Base-by-base conservation (phyloP, 139 green algal genomes). In the Chlorella vulgaris region DNA sequence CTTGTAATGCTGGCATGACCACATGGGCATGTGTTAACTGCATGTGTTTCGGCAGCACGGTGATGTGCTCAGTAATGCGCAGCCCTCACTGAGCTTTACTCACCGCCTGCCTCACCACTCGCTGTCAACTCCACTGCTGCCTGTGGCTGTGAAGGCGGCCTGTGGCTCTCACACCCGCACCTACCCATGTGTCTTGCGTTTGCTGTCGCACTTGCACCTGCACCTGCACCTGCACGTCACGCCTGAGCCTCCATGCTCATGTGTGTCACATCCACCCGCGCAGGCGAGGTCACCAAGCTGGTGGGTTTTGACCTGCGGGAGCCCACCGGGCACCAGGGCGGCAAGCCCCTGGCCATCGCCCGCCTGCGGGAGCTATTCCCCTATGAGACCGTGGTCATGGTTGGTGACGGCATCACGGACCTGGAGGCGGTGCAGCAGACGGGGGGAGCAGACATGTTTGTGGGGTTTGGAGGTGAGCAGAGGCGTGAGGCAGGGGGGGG, bases 331-430 rank as follows among this genome's bases (percentile, higher is more conserved):
- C 83, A 86, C 80, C 92, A 95, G 87, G 74, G 86, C 65, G 91
- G 89, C 86, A 93, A 93, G 86, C 78, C 78, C 4, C 31, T 38
- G 2, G 83, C 80, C 53, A 87, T 87, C n/a, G 79, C 68, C 19
- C 36, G 50, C 35, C 78, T 87, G 39, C 83, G 83, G 35, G 60
- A 68, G 29, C 33, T 81, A 38, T 79, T 91, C 80, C 90, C 92
- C 2, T 95, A 95, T 84, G 91, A 93, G 75, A 91, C 80, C 26
- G 69, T 76, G 58, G 88, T 95, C 62, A 94, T 94, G 92, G 88
- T 95, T n/a, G 90, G 88, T 31, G 90, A 94, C 53, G 90, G 90
- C 70, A 91, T 94, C 83, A 94, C 89, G 0, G 90, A 93, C 73
- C 74, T 94, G 53, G 88, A 92, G 83, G 90, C 90, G n/a, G 90